Evolutionary conservation across 2,329 filamentous ascomycete species (phyloP).

Genomic region (Hortaea sp.): DNA sequence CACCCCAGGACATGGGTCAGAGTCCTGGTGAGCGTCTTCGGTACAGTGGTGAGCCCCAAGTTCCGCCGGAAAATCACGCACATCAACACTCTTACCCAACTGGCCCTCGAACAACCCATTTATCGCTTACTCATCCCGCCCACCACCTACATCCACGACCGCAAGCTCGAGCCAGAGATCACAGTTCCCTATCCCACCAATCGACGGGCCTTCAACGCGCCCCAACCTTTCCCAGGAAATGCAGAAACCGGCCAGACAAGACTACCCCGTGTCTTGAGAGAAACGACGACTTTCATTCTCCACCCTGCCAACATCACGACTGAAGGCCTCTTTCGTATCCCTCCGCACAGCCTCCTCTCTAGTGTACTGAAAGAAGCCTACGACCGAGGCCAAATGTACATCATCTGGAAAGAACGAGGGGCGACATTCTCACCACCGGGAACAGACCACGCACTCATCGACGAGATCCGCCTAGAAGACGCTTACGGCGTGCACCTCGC

Average conservation of each 20-base stretch:
- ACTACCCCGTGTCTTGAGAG: conserved; percentile 43
- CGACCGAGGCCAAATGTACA: conserved; percentile 44
- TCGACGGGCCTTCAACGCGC: conserved; percentile 37
- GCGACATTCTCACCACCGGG: conserved; percentile 27
- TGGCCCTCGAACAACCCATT: conserved; percentile 42
- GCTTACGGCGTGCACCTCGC: conserved; percentile 45
- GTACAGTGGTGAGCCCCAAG: conserved; percentile 47
- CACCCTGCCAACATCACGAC: conserved; percentile 37
- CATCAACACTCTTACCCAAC: conserved; percentile 39
- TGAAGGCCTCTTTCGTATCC: conserved; percentile 46
- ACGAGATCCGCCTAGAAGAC: conserved; percentile 38
- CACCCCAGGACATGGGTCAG: conserved; percentile 48
- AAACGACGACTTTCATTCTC: conserved; percentile 43
- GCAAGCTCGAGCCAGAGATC: conserved; percentile 39
- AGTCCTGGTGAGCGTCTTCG: conserved; percentile 46
- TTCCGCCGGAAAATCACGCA: conserved; percentile 49
- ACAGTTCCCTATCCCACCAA: conserved; percentile 37
- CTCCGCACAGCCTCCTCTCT: conserved; percentile 39
- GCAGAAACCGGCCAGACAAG: conserved; percentile 33
- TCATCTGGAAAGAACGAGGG: conserved; percentile 41
- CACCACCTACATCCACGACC: conserved; percentile 44
- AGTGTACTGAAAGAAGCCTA: conserved; percentile 45
- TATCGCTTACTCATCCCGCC: conserved; percentile 45
- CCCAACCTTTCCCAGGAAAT: conserved; percentile 38
- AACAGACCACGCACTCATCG: conserved; percentile 26